Conservation (phyloP, 2,329 filamentous ascomycete species). For the Botrytis galanthina region DNA sequence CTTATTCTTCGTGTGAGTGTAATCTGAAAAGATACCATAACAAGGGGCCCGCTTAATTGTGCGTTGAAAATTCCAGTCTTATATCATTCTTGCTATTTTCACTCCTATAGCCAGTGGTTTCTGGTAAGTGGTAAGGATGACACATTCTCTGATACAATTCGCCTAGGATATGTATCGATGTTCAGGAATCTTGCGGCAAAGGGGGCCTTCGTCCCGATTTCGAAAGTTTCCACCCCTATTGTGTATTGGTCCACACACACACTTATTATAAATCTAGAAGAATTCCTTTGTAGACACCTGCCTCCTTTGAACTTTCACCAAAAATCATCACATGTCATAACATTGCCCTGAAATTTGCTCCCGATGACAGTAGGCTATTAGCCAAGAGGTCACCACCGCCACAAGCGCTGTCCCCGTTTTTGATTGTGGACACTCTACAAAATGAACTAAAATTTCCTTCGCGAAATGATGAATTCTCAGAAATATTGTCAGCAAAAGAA, state of each 20-base stretch:
- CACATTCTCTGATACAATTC: too few species aligned
- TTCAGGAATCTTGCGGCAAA: background rate
- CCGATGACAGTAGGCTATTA: too few species aligned
- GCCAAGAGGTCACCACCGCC: background rate
- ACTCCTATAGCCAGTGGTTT: too few species aligned
- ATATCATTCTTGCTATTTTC: background rate
- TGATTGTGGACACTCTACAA: too few species aligned
- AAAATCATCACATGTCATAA: background rate
- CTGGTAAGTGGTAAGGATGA: background rate
- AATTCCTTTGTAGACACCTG: background rate
- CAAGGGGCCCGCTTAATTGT: background rate
- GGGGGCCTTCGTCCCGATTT: background rate
- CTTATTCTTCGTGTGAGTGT: background rate
- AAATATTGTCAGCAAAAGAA: too few species aligned
- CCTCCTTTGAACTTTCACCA: fast-evolving
- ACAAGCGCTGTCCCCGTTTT: background rate
- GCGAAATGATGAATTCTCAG: background rate
- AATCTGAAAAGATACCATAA: background rate
- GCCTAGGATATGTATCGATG: background rate
- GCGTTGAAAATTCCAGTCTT: background rate
- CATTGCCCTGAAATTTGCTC: background rate
- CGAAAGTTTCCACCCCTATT: background rate
- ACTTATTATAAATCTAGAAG: background rate
- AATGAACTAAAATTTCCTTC: too few species aligned
- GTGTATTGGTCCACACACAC: background rate